Conservation (phyloP, 2,329 filamentous ascomycete species). For the Dothistroma septosporum region DNA sequence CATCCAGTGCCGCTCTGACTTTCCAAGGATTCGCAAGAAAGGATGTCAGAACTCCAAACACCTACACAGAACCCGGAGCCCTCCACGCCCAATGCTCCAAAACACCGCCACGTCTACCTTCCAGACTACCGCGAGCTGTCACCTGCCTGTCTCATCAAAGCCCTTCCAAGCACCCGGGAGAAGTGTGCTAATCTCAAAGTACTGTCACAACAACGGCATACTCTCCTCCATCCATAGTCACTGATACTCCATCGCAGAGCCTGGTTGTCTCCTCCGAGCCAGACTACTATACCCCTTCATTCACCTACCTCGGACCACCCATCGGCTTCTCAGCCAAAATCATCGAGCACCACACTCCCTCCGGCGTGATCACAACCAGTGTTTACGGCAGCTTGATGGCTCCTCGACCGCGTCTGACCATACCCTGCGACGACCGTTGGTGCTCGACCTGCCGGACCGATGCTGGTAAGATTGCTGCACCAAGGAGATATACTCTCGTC, state of each 20-base stretch:
- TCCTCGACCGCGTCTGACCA: neutral
- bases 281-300: neutral
- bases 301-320: slow-evolving; percentile 7
- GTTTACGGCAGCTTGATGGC: neutral
- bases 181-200: neutral
- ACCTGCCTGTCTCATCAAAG: neutral
- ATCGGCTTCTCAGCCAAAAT: slow-evolving; percentile 9
- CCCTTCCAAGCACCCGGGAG: neutral
- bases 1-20: neutral
- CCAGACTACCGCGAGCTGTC: neutral
- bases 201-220: neutral
- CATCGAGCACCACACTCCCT: slow-evolving; percentile 1
- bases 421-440: neutral
- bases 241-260: neutral
- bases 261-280: slow-evolving; percentile 3
- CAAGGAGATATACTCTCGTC: neutral
- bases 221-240: neutral
- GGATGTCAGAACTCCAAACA: neutral
- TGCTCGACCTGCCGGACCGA: neutral
- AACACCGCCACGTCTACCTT: neutral
- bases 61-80: neutral
- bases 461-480: neutral
- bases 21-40: neutral
- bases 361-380: neutral
- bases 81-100: neutral